Base-by-base conservation (phyloP, 2,329 filamentous ascomycete genomes). In the Pseudocercospora pini-densiflorae region DNA sequence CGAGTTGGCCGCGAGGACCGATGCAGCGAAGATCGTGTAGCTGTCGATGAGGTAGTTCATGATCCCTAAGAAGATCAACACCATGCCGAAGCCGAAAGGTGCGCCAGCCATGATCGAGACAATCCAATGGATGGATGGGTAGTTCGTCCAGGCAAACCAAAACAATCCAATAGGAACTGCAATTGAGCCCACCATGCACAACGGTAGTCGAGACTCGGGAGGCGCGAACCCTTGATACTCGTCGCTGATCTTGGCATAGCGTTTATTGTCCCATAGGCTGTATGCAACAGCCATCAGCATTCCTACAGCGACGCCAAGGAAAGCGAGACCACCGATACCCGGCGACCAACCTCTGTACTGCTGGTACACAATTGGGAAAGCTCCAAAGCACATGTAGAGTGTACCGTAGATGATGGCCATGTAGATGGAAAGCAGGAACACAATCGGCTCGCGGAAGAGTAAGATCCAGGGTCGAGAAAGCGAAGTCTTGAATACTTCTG, bases 1-100 rank as follows among this genome's bases (percentile, higher is more conserved):
- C 0, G 91, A 91, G 79, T 94, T 92, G 57, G 90, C 90, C 2
- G 91, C 91, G 10, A 93, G 81, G 0, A 89, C 90, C 0, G 89
- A 92, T 24, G 65, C 65, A 0, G 92, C 91, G 68, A 89, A 94
- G 71, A 94, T 90, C 59, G 89, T 89, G 49, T 63, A 63, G 49
- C 24, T 36, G 33, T 91, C 90, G 66, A 92, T 86, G 12, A 92
- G 83, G 77, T 91, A 92, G 78, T 88, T 90, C 74, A 88, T 84
- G 54, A 88, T 79, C 5, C 83, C 82, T n/a, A 92, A 78, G 81
- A 92, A 92, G 40, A 92, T 87, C 31, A 90, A 77, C 1, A 91
- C 87, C 73, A 90, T 85, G 47, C 85, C 85, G 67, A 86, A 86
- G 4, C 86, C 85, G 72, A 87, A 87, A 0, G 85, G 85, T 7